Evolutionary conservation across 345 rosid species (phyloP).

Genomic region (Jatropha curcas): DNA sequence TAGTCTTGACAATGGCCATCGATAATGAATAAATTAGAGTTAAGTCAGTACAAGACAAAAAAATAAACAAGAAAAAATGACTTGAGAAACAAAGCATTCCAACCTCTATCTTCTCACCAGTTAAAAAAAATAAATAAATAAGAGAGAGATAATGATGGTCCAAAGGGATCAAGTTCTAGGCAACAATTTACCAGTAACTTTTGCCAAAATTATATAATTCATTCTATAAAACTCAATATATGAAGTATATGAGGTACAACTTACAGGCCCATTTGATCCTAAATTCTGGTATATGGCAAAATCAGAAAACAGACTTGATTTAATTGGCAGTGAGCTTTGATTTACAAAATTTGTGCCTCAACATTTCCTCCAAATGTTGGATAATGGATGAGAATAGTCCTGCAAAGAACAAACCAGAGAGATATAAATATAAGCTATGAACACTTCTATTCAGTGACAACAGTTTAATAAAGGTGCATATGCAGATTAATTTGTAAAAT

Average conservation of each 20-base stretch:
- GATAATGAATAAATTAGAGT: not conserved
- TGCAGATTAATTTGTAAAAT: not conserved
- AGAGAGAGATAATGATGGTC: too few relatives aligned
- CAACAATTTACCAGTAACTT: too few relatives aligned
- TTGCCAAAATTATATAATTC: too few relatives aligned
- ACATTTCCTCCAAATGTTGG: conserved; percentile 47
- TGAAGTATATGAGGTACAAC: not conserved
- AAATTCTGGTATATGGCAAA: not conserved
- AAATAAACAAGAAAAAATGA: not conserved
- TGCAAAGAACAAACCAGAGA: conserved; percentile 29
- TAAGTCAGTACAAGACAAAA: not conserved
- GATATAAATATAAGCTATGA: not conserved
- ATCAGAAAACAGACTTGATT: too few relatives aligned
- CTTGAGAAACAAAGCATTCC: not conserved
- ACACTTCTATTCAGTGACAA: not conserved
- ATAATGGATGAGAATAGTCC: conserved; percentile 58
- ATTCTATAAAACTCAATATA: too few relatives aligned
- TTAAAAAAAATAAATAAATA: too few relatives aligned
- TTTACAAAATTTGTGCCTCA: conserved; percentile 53
- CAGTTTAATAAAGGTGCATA: not conserved
- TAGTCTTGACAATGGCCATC: too few relatives aligned
- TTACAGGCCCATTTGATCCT: not conserved
- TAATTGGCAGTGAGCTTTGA: conserved; percentile 17
- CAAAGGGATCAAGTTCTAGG: too few relatives aligned
- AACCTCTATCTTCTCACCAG: too few relatives aligned